phyloP scores from a whole-genome alignment of 2,329 filamentous ascomycete species.

The Talaromyces pinophilus region DNA sequence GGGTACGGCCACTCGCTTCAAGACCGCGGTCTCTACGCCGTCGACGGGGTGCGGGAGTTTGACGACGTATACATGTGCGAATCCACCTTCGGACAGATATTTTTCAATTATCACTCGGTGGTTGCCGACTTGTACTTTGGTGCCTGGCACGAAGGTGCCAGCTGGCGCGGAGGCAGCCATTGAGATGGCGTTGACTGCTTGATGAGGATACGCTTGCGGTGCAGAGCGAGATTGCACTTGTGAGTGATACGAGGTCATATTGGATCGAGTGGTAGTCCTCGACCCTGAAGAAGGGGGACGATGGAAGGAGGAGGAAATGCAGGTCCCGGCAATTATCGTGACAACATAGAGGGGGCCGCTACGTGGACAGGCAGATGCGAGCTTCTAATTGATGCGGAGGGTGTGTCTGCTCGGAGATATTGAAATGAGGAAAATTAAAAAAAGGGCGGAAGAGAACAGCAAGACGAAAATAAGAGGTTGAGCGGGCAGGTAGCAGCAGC shows the following conservation, averaged over 20 bases:
- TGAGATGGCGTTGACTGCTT: conserved; percentile 38
- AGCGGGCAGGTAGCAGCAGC: conserved; percentile 11
- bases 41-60: conserved; percentile 75
- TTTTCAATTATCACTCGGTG: conserved; percentile 94
- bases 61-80: conserved; percentile 97
- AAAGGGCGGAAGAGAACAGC: neutral
- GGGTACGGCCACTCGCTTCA: conserved; percentile 94
- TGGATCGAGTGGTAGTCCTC: conserved; percentile 29
- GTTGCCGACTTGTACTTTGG: conserved; percentile 92
- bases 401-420: neutral
- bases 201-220: conserved; percentile 27
- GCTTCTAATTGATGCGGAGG: neutral
- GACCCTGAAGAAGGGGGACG: conserved; percentile 24
- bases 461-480: conserved; percentile 2
- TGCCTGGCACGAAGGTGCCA: conserved; percentile 88
- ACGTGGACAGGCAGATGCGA: conserved; percentile 7
- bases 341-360: conserved; percentile 28
- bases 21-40: conserved; percentile 76
- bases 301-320: conserved; percentile 28
- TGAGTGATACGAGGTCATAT: conserved; percentile 38
- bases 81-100: conserved; percentile 96
- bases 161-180: conserved; percentile 51
- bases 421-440: neutral
- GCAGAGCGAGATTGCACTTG: conserved; percentile 33
- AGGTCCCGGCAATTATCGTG: conserved; percentile 25